phyloP scores from a whole-genome alignment of 2,329 filamentous ascomycete species.

The Neonectria sp. region DNA sequence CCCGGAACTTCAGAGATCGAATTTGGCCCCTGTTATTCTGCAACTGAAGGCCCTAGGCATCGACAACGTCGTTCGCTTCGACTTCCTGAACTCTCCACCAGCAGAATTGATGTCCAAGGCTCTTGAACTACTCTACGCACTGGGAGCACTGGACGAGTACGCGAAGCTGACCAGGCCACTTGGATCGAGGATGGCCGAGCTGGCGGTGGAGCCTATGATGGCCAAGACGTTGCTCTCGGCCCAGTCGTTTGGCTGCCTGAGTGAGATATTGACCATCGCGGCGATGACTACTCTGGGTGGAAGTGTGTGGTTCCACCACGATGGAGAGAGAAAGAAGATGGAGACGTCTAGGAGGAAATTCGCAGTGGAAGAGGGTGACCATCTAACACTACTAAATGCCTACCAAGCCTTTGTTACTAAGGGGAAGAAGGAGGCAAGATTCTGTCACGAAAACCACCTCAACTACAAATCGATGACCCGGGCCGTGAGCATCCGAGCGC shows the following conservation, averaged over 20 bases:
- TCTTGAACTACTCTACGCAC: constrained; percentile 87
- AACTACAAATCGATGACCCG: constrained; percentile 89
- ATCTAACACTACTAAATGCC: constrained; percentile 93
- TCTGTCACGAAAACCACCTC: constrained; percentile 88
- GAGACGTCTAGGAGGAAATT: constrained; percentile 86
- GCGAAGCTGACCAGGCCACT: constrained; percentile 91
- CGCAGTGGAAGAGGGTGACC: constrained; percentile 93
- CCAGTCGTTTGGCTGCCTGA: constrained; percentile 81
- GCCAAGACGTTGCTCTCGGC: constrained; percentile 88
- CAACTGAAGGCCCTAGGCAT: constrained; percentile 96
- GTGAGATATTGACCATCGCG: constrained; percentile 90
- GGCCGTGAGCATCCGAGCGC: constrained; percentile 88
- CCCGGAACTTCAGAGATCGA: constrained; percentile 93
- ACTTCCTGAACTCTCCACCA: constrained; percentile 89
- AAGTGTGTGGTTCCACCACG: constrained; percentile 85
- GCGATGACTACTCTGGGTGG: constrained; percentile 94
- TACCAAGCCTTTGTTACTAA: constrained; percentile 90
- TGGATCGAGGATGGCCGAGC: constrained; percentile 92
- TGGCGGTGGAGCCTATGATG: constrained; percentile 97
- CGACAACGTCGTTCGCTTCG: constrained; percentile 92
- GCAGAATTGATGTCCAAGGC: constrained; percentile 88
- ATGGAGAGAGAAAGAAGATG: constrained; percentile 81
- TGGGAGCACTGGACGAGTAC: constrained; percentile 90
- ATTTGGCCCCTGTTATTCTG: constrained; percentile 88
- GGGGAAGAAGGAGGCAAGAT: constrained; percentile 86